Evolutionary conservation across 179 eudicot genomes (phyloP), one percentile per base, ranked within the genome.

Genomic region (Spergularia azorica): DNA sequence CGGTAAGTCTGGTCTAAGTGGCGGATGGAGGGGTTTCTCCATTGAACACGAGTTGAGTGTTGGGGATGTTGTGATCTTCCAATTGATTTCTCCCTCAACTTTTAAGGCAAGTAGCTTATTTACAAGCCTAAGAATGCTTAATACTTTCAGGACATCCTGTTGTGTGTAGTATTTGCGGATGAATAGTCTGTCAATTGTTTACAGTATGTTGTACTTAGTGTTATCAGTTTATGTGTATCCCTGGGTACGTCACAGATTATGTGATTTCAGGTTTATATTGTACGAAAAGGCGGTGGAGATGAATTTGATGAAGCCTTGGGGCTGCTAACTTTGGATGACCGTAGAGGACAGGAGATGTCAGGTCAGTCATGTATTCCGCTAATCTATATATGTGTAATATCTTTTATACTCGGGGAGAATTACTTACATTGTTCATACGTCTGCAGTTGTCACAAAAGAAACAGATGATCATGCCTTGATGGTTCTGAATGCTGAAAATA

Each of bases 11-110:
- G 98, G 96, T 20, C 73, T 94, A 16, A 92, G 98, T 76, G 98
- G 82, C 6, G 97, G 97, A 46, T 94, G 98, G 98, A 88, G 88
- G 77, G 93, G 81, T 6, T 94, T 94, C 73, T 83, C 98, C 17
- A 51, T 89, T 11, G 79, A 81, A 5, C 98, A 90, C 21, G 63
- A 87, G 36, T 74, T 94, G 71, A 71, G 73, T 10, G 86, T 87
- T 79, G 98, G 97, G 41, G 98, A 94, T 80, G 79, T 75, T 17
- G 76, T 88, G 76, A 83, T 94, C 46, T 94, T 94, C 75, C 89
- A 85, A 38, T 76, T 90, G 80, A 76, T 89, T 73, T 76, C 62
- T 18, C 85, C 84, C 72, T 84, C 86, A 65, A 88, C 77, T 59
- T 87, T 94, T 18, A 86, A 94, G 97, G 98, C 90, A 87, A 73